These are phyloP conservation scores for Botrytis paeoniae DNA, from an alignment of 2,329 filamentous ascomycete species.

Conservation along the genomic window DNA sequence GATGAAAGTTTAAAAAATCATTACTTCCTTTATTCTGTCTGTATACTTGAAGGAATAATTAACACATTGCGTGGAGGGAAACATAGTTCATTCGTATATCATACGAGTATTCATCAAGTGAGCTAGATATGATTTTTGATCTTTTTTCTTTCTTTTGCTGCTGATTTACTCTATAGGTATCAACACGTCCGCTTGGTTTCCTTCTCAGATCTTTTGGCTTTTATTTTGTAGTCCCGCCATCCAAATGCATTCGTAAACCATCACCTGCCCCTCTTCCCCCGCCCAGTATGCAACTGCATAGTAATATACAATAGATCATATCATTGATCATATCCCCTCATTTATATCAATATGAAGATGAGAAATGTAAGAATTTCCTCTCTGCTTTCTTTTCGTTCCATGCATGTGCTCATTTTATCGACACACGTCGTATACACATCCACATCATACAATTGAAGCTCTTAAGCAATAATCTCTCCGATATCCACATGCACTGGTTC, in stretches of 20 bases:
- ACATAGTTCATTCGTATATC: background rate
- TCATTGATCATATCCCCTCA: constrained; percentile 6
- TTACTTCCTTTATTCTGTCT: background rate
- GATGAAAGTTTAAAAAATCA: background rate
- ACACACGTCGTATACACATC: constrained; percentile 1
- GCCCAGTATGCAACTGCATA: constrained; percentile 25
- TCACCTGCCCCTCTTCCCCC: background rate
- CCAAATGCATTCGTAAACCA: background rate
- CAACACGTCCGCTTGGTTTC: constrained; percentile 29
- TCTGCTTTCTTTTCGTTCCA: constrained; percentile 19
- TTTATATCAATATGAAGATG: background rate
- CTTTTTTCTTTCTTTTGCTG: constrained; percentile 22
- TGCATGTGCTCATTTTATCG: background rate
- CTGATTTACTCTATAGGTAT: constrained; percentile 34
- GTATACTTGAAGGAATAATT: background rate
- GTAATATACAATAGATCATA: constrained; percentile 26
- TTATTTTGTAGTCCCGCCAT: background rate
- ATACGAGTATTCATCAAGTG: background rate
- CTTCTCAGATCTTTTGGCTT: constrained; percentile 1
- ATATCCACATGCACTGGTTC: constrained; percentile 55
- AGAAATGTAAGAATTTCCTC: background rate
- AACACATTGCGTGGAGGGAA: background rate
- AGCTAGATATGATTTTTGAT: background rate
- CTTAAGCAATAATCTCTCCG: constrained; percentile 49
- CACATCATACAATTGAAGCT: background rate